Evolutionary conservation across 1,139 yeast genomes (phyloP).

Genomic region (Saccharomyces pastorianus): DNA sequence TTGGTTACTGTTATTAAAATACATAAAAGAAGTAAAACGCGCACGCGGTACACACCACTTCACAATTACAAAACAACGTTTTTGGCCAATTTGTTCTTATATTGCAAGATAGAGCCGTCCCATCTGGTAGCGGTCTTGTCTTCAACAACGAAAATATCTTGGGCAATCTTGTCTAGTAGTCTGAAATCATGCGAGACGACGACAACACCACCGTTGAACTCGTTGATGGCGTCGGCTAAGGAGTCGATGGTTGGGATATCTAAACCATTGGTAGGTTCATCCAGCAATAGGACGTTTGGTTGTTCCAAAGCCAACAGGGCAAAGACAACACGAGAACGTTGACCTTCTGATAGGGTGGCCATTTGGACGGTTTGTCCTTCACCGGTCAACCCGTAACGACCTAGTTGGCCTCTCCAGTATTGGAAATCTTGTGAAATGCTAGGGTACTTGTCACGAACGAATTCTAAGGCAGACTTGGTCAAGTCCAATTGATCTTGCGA

Average conservation of each 20-base stretch:
- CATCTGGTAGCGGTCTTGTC: conserved; percentile 91
- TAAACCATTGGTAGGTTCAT: conserved; percentile 99
- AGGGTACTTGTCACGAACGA: conserved; percentile 90
- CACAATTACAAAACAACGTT: conserved; percentile 58
- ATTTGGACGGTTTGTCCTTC: conserved; percentile 97
- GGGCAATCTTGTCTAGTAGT: conserved; percentile 91
- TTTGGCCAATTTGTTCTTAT: conserved; percentile 88
- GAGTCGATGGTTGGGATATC: conserved; percentile 98
- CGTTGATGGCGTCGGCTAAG: conserved; percentile 89
- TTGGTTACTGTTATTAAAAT: background rate
- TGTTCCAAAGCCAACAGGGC: conserved; percentile 91
- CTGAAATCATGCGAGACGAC: conserved; percentile 99
- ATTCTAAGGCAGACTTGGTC: conserved; percentile 89
- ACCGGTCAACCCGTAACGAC: conserved; percentile 97
- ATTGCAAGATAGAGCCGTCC: conserved; percentile 85
- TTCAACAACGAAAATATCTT: conserved; percentile 94
- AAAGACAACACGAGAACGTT: conserved; percentile 96
- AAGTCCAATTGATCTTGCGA: conserved; percentile 96
- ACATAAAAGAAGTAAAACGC: background rate
- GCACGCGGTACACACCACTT: background rate
- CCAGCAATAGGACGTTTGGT: conserved; percentile 89
- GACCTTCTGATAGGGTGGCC: conserved; percentile 98
- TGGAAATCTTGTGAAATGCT: conserved; percentile 92
- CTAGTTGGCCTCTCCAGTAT: conserved; percentile 98
- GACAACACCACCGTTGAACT: conserved; percentile 95